Evolutionary conservation across 1,284 basidiomycete genomes (phyloP), one percentile per base, ranked within the genome.

Genomic region (Austroboletus niveus): DNA sequence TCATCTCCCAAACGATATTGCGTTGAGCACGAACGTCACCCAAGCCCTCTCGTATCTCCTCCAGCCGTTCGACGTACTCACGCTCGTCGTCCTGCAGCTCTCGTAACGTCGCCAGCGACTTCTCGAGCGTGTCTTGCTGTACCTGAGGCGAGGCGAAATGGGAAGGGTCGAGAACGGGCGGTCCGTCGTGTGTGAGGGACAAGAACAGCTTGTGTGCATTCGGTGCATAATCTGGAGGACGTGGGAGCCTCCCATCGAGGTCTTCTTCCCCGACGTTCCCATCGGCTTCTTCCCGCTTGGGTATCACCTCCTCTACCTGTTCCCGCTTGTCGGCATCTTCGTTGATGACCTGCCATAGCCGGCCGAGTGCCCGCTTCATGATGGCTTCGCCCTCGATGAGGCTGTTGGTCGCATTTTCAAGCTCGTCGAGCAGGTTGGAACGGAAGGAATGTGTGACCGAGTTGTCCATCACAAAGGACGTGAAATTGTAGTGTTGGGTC

Each of bases 381-480:
- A 75, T 73, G 20, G 83, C 81, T 63, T 92, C 89, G 24, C 87
- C 88, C 68, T 91, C 86, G 40, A 92, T 85, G 32, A 92, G 79
- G 38, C 79, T 81, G 62, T 89, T 89, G 14, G 88, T 89, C 11
- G 87, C 82, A 50, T 84, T 73, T 61, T 91, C 87, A 15, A 92
- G 75, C 60, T 91, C 88, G 55, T 85, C 81, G n/a, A 91, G 70
- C 42, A 89, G 70, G 46, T 74, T 76, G 29, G 89, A 88, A 32
- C 89, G 84, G 68, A 89, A 92, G 4, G 88, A 82, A 64, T 88
- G 87, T 15, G 86, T 89, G n/a, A 87, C 81, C 11, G 87, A 78
- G 56, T 85, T 87, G 67, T 92, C 89, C 76, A 92, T 79, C 20
- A 92, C 86, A 60, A 89, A 89, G 0, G 89, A 87, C n/a, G 87